Percentiles rank a stretch among this genome's conserved stretches.
Conservation (phyloP, 306 rosid species). For the Urtica urens region DNA sequence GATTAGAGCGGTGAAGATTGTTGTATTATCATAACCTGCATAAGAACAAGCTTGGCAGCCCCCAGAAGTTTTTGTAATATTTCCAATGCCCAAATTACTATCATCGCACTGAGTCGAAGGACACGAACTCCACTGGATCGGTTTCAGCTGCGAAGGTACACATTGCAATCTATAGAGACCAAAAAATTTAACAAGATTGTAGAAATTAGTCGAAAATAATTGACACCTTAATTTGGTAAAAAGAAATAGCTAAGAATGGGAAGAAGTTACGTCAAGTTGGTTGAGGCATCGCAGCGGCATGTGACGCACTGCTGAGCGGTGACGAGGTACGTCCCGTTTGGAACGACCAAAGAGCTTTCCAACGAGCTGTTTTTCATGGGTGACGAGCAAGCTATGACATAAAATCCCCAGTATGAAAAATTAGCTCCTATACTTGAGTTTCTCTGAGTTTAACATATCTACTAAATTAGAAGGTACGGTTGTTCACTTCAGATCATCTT, state of each 20-base stretch:
- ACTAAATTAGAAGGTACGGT: too few relatives aligned
- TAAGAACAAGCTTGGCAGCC: slow-evolving; percentile 46
- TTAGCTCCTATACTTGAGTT: too few relatives aligned
- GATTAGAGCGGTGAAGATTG: slow-evolving; percentile 26
- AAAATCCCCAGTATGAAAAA: too few relatives aligned
- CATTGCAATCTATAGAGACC: slow-evolving; percentile 41
- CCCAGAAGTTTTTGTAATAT: slow-evolving; percentile 10
- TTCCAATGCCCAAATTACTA: slow-evolving; percentile 25
- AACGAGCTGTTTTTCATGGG: slow-evolving; percentile 24
- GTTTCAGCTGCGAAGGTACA: slow-evolving; percentile 30
- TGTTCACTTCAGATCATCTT: too few relatives aligned
- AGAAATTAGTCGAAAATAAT: background rate
- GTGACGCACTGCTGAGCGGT: slow-evolving; percentile 62
- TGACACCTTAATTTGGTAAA: background rate
- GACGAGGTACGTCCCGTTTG: slow-evolving; percentile 33
- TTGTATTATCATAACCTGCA: slow-evolving; percentile 33
- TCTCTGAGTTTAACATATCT: too few relatives aligned
- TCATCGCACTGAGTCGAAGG: slow-evolving; percentile 39
- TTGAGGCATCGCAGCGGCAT: slow-evolving; percentile 42
- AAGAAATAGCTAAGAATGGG: background rate
- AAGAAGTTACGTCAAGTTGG: slow-evolving; percentile 27
- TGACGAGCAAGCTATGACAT: slow-evolving; percentile 75
- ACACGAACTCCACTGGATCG: slow-evolving; percentile 34
- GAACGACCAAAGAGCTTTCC: slow-evolving; percentile 49
- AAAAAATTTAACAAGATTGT: background rate